Percentiles rank a stretch among this genome's conserved stretches.
These are phyloP conservation scores for Mycena sanguinolenta DNA, from an alignment of 768 basidiomycete species.

Conservation along the genomic window DNA sequence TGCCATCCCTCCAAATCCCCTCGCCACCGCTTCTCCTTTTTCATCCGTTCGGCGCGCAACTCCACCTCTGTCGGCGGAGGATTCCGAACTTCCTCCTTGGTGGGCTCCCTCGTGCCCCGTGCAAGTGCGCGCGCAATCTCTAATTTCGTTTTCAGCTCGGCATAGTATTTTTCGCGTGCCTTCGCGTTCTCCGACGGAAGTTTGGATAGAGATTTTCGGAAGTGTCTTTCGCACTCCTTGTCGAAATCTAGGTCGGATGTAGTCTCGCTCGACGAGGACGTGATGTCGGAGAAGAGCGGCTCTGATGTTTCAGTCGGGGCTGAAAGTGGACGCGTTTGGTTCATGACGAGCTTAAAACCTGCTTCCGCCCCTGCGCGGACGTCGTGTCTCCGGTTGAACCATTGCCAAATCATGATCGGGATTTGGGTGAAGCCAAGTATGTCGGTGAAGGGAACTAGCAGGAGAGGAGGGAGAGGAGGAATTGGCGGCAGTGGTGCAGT, in stretches of 20 bases:
- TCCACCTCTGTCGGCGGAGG: constrained; percentile 92
- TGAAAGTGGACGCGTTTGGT: constrained; percentile 70
- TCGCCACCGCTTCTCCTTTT: constrained; percentile 91
- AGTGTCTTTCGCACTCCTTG: constrained; percentile 72
- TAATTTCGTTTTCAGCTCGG: constrained; percentile 74
- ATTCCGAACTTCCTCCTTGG: constrained; percentile 82
- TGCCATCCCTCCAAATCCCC: constrained; percentile 85
- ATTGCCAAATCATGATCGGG: constrained; percentile 91
- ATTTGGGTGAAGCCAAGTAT: constrained; percentile 87
- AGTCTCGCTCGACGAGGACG: constrained; percentile 28
- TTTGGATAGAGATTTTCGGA: constrained; percentile 71
- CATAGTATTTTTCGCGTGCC: constrained; percentile 83
- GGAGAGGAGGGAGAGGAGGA: constrained; percentile 81
- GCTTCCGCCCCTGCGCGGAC: constrained; percentile 87
- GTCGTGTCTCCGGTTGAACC: constrained; percentile 90
- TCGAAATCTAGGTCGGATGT: constrained; percentile 82
- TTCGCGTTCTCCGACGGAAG: constrained; percentile 73
- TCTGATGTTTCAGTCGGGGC: constrained; percentile 43
- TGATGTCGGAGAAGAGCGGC: constrained; percentile 42
- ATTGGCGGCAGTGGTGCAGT: constrained; percentile 27
- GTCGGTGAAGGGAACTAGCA: constrained; percentile 81
- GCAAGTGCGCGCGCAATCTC: constrained; percentile 81
- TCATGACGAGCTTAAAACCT: constrained; percentile 79
- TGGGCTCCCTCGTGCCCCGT: constrained; percentile 82
- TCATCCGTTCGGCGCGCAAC: constrained; percentile 86